phyloP scores from a whole-genome alignment of 78 protist genomes.

The Capsaspora owczarzaki region DNA sequence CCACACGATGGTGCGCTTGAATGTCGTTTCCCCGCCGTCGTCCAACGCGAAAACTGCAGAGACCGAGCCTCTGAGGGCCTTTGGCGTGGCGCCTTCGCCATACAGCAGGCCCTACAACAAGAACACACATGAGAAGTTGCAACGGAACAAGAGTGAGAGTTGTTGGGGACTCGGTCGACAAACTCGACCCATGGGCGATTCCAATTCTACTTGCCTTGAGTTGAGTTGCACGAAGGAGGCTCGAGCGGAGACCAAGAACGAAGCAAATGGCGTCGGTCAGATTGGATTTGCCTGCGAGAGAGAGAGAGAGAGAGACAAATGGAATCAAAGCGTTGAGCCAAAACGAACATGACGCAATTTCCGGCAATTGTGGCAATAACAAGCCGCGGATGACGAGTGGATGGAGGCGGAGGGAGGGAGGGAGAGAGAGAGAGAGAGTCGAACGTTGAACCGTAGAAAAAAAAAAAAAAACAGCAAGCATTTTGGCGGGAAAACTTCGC shows the following conservation, averaged over 20 bases:
- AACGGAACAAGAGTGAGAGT: no score
- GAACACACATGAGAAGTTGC: no score
- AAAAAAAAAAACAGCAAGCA: no score
- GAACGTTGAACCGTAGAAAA: no score
- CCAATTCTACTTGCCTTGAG: not conserved
- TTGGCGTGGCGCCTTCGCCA: not conserved
- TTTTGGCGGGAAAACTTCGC: no score
- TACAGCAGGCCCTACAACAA: no score
- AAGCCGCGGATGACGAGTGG: no score
- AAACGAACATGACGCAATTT: no score
- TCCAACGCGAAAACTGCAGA: not conserved
- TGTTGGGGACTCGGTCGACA: not conserved
- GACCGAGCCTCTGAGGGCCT: constrained; percentile 2
- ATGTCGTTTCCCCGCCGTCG: constrained; percentile 8
- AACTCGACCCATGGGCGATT: not conserved
- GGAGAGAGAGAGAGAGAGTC: no score
- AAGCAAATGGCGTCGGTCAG: constrained; percentile 92
- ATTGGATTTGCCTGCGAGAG: constrained; percentile 71
- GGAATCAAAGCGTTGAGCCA: not conserved
- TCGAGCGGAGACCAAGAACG: constrained; percentile 78
- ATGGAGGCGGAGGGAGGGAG: no score
- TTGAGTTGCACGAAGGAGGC: constrained; percentile 63
- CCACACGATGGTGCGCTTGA: constrained; percentile 25
- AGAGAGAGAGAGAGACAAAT: not conserved
- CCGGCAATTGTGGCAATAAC: no score